Evolutionary conservation across 2,329 filamentous ascomycete genomes (phyloP).

Genomic region (Aspergillus brunneoviolaceus): DNA sequence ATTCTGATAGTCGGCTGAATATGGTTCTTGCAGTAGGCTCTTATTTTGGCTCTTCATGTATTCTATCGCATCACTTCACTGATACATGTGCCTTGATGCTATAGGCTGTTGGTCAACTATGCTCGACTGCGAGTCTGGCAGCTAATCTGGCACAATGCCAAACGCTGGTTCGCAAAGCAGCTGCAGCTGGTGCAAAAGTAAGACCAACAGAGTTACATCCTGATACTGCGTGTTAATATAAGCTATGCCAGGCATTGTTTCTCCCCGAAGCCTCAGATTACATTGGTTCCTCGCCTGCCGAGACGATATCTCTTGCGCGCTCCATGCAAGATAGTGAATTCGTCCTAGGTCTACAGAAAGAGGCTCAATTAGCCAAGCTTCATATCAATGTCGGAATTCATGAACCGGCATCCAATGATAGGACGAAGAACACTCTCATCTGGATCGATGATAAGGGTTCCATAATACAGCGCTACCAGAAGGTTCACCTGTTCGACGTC

Average conservation of each 20-base stretch:
- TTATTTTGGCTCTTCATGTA: neutral
- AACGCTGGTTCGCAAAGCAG: slow-evolving; percentile 69
- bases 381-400: slow-evolving; percentile 87
- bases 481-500: slow-evolving; percentile 85
- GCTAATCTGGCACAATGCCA: slow-evolving; percentile 80
- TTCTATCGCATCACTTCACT: slow-evolving; percentile 12
- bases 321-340: slow-evolving; percentile 68
- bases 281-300: slow-evolving; percentile 67
- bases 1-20: neutral
- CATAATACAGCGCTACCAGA: slow-evolving; percentile 71
- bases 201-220: neutral
- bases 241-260: slow-evolving; percentile 65
- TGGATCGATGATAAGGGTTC: slow-evolving; percentile 64
- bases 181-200: slow-evolving; percentile 75
- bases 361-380: slow-evolving; percentile 63
- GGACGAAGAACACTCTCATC: slow-evolving; percentile 63
- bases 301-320: slow-evolving; percentile 69
- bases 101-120: slow-evolving; percentile 86
- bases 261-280: slow-evolving; percentile 92
- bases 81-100: slow-evolving; percentile 1
- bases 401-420: slow-evolving; percentile 59
- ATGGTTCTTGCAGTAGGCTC: slow-evolving; percentile 7
- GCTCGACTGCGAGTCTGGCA: slow-evolving; percentile 74
- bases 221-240: neutral
- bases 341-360: slow-evolving; percentile 69